Evolutionary conservation across 345 rosid species (phyloP).

Genomic region (Eutrema yunnanense): DNA sequence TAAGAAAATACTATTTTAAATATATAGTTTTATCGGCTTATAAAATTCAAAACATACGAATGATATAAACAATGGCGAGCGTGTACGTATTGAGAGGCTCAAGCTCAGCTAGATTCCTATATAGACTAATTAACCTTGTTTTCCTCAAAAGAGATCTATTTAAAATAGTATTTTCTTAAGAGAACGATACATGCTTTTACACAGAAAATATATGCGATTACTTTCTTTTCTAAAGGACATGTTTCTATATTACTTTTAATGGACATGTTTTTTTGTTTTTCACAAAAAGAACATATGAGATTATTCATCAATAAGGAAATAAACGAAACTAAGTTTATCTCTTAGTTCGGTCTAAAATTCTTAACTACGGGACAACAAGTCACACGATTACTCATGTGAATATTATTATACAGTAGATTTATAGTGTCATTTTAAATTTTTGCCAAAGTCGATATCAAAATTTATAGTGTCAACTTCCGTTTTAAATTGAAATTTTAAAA

Average conservation of each 20-base stretch:
- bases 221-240: neutral
- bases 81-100: constrained; percentile 30
- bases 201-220: neutral
- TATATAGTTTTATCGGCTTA: neutral
- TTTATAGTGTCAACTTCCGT: too few relatives aligned
- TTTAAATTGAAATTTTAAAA: neutral
- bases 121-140: constrained; percentile 21
- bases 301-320: neutral
- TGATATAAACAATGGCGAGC: constrained; percentile 12
- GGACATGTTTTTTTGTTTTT: neutral
- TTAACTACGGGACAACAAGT: neutral
- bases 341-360: neutral
- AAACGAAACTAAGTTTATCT: neutral
- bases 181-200: constrained; percentile 8
- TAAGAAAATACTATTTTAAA: too few relatives aligned
- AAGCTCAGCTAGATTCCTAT: constrained; percentile 32
- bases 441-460: too few relatives aligned
- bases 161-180: neutral
- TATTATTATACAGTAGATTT: neutral
- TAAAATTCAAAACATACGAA: neutral
- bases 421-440: neutral
- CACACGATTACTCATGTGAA: neutral
- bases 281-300: neutral
- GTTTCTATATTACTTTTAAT: too few relatives aligned
- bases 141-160: constrained; percentile 15